phyloP scores from a whole-genome alignment of 2,329 filamentous ascomycete species.

The Ophiobolus disseminans region DNA sequence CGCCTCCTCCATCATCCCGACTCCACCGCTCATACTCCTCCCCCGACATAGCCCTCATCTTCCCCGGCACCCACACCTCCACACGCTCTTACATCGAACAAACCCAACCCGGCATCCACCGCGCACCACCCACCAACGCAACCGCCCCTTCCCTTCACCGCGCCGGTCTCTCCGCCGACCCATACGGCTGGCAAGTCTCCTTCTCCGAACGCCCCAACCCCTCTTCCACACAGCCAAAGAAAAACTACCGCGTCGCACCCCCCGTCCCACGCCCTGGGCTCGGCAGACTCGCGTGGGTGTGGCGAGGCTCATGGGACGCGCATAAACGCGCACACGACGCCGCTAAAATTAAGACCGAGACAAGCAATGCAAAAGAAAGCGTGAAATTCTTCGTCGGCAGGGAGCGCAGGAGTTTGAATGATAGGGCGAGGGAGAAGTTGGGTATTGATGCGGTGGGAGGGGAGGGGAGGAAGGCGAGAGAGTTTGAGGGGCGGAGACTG shows the following conservation, averaged over 20 bases:
- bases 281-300: too few relatives aligned
- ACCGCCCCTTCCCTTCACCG: neutral
- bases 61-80: constrained; percentile 1
- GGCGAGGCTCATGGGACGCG: too few relatives aligned
- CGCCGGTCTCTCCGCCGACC: neutral
- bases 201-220: too few relatives aligned
- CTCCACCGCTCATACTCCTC: neutral
- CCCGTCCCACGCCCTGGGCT: too few relatives aligned
- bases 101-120: neutral
- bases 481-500: neutral
- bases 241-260: too few relatives aligned
- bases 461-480: neutral
- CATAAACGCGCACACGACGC: too few relatives aligned
- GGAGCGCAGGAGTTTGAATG: too few relatives aligned
- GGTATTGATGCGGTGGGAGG: neutral
- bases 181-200: constrained; percentile 9
- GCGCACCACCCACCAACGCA: neutral
- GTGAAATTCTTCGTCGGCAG: too few relatives aligned
- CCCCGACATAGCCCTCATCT: constrained; percentile 1
- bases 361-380: too few relatives aligned
- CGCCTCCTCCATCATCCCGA: neutral
- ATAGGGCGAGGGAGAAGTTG: too few relatives aligned
- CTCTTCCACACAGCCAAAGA: too few relatives aligned
- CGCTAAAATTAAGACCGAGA: too few relatives aligned
- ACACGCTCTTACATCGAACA: constrained; percentile 2